Base-by-base conservation (phyloP, 768 basidiomycete genomes). In the Crucibulum laeve region DNA sequence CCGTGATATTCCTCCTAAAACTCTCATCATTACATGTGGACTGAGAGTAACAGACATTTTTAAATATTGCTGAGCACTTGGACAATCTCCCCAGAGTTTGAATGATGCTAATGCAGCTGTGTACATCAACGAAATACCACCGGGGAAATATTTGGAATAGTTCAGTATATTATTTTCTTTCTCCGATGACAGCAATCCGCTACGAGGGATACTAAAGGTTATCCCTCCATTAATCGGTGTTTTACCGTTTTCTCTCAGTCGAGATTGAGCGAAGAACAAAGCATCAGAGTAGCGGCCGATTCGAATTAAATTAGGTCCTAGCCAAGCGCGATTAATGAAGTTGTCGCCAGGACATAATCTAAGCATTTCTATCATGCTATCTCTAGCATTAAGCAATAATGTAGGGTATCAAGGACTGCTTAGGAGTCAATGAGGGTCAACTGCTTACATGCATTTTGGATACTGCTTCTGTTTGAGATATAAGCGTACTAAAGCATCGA, bases 271-370 rank as follows among this genome's bases (percentile, higher is more conserved):
- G 40, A 73, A 74, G 22, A 57, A 70, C 2, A 74, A 61, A 3
- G 73, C 69, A 26, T 73, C 64, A 7, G 54, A 49, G 44, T 54
- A 48, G 10, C 70, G 67, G 1, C 58, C 55, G 1, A 53, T 48
- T 19, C 56, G 65, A 26, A 68, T 47, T 3, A 76, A 64, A 10
- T 68, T 42, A 2, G 70, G 60, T 2, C 64, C 64, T 5, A 71
- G 63, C 64, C 63, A 67, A 24, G 52, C 41, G 11, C 71, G 64
- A 18, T 64, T 60, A 8, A 56, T 59, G 51, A 66, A 40, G 51
- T 74, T 71, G 45, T 76, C 72, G 4, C 60, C 61, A 1, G 67
- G 63, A 44, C 70, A 70, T 8, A 73, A 62, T 4, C 70, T 65
- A 19, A 75, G 57, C 59, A 73, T 70, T 48, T 71, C 67, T 4